Evolutionary conservation across 495 filamentous ascomycete species (phyloP).

Genomic region (Penicillium roqueforti): DNA sequence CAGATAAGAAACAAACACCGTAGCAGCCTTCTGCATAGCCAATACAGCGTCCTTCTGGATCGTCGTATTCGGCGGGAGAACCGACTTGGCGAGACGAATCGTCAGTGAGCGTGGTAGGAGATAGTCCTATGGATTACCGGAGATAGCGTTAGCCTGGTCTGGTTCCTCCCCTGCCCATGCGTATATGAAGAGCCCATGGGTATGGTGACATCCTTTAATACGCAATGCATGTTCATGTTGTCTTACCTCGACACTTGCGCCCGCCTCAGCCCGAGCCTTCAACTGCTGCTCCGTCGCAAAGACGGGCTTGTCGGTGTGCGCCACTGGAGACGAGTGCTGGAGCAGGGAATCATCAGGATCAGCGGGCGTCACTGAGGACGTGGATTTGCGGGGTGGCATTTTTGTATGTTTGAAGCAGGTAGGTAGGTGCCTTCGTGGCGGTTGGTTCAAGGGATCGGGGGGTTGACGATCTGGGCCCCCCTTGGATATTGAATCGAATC

Average conservation of each 20-base stretch:
- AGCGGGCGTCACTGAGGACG: slow-evolving; percentile 29
- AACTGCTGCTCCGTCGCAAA: slow-evolving; percentile 47
- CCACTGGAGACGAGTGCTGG: slow-evolving; percentile 16
- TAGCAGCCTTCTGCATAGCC: slow-evolving; percentile 88
- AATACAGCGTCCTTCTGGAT: slow-evolving; percentile 90
- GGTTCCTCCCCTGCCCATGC: background rate
- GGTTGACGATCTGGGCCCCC: background rate
- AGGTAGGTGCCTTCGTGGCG: background rate
- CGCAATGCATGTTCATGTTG: background rate
- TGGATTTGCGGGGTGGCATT: slow-evolving; percentile 40
- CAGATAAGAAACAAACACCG: slow-evolving; percentile 90
- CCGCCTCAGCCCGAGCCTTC: slow-evolving; percentile 42
- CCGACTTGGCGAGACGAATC: slow-evolving; percentile 86
- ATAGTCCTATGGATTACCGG: slow-evolving; percentile 61
- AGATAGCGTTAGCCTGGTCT: slow-evolving; percentile 1
- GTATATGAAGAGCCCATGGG: background rate
- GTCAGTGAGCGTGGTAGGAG: slow-evolving; percentile 92
- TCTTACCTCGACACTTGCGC: slow-evolving; percentile 43
- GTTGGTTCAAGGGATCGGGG: background rate
- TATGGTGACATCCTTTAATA: background rate
- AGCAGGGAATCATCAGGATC: slow-evolving; percentile 21
- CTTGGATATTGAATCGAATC: background rate
- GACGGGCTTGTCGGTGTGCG: slow-evolving; percentile 25
- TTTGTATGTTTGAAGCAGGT: slow-evolving; percentile 1
- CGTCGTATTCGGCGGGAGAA: slow-evolving; percentile 93